Percentiles rank a stretch among this genome's conserved stretches.
Evolutionary conservation across 2,329 filamentous ascomycete species (phyloP).

Genomic region (Aspergillus quadrilineatus): DNA sequence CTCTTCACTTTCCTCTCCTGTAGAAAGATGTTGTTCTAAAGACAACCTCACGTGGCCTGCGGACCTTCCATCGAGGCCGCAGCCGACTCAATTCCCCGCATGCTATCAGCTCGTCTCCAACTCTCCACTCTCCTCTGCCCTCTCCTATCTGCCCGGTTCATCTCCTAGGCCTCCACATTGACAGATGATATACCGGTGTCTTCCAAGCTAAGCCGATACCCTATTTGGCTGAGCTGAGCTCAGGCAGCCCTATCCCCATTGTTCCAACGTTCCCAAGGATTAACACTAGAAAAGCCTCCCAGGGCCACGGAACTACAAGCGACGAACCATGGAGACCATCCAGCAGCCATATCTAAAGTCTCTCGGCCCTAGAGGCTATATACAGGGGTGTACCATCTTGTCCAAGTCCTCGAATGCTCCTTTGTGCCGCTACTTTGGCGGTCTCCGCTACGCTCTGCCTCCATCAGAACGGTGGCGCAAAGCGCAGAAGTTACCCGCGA

Average conservation of each 20-base stretch:
- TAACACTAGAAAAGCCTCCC: background rate
- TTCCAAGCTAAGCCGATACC: background rate
- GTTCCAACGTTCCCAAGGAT: background rate
- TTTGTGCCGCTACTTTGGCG: slow-evolving; percentile 55
- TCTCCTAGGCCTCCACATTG: background rate
- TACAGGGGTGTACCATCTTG: slow-evolving; percentile 51
- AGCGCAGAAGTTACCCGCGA: slow-evolving; percentile 48
- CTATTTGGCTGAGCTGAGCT: background rate
- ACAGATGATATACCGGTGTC: background rate
- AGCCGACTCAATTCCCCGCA: background rate
- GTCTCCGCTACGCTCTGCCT: slow-evolving; percentile 56
- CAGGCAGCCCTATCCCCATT: background rate
- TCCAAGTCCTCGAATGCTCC: slow-evolving; percentile 29
- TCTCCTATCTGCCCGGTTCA: background rate
- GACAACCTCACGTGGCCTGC: background rate
- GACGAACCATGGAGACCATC: slow-evolving; percentile 26
- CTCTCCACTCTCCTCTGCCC: background rate
- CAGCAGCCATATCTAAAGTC: slow-evolving; percentile 24
- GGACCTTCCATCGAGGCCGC: background rate
- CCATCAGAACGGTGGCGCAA: slow-evolving; percentile 52
- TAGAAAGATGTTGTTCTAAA: background rate
- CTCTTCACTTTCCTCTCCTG: background rate
- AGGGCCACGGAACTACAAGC: background rate
- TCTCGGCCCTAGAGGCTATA: slow-evolving; percentile 45
- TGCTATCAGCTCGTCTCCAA: background rate